Evolutionary conservation across 192 early-diverging fungal species (phyloP).

Genomic region (Spizellomyces punctatus): DNA sequence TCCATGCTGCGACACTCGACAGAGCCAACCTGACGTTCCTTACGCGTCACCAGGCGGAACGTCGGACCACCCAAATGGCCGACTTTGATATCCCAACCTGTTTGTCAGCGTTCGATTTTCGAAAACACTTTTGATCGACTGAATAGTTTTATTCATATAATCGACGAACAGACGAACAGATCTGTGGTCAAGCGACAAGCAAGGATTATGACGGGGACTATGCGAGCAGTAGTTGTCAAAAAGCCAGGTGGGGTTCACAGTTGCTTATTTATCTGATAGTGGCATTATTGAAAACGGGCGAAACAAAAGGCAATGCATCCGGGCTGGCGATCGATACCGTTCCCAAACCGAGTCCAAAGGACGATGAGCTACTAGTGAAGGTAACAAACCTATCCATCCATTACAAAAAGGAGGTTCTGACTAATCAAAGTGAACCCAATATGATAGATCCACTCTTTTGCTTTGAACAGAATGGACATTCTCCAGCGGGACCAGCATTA

Average conservation of each 20-base stretch:
- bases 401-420: background rate
- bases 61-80: no score
- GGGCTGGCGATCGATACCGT: conserved; percentile 16
- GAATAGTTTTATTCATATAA: no score
- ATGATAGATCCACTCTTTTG: conserved; percentile 58
- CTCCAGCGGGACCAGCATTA: conserved; percentile 74
- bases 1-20: no score
- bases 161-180: no score
- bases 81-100: no score
- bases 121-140: no score
- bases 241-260: background rate
- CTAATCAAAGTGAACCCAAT: background rate
- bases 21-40: no score
- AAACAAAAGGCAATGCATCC: background rate
- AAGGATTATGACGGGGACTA: background rate
- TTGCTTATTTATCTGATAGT: background rate
- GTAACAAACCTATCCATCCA: conserved; percentile 5
- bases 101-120: no score
- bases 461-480: conserved; percentile 78
- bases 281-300: background rate
- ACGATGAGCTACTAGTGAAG: conserved; percentile 36
- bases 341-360: conserved; percentile 17
- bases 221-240: conserved; percentile 5
- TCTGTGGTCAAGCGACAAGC: no score
- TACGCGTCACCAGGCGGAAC: no score